Conservation (phyloP, 352 stramenopile species). For the Phytophthora tentaculata region DNA sequence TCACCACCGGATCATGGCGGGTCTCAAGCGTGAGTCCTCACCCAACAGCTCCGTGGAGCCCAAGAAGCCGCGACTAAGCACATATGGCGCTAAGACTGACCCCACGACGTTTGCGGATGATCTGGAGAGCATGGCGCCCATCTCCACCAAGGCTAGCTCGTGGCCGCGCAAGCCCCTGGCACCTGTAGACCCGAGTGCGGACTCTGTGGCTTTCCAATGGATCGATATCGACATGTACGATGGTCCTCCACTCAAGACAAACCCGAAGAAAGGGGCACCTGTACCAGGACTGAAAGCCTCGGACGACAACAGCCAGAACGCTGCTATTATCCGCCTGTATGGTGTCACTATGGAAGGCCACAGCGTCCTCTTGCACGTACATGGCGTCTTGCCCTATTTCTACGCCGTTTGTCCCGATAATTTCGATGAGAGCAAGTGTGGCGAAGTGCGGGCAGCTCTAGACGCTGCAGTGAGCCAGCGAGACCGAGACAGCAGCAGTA, state of each 20-base stretch:
- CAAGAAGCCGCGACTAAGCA: constrained; percentile 50
- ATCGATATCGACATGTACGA: constrained; percentile 99
- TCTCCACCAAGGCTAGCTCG: constrained; percentile 65
- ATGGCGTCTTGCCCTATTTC: constrained; percentile 98
- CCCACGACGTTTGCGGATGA: constrained; percentile 60
- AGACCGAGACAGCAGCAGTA: constrained; percentile 56
- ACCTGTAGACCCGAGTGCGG: constrained; percentile 40
- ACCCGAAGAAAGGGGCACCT: constrained; percentile 81
- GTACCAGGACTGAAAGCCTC: constrained; percentile 87
- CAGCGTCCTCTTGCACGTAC: constrained; percentile 96
- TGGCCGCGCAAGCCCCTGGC: constrained; percentile 62
- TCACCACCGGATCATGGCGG: constrained; percentile 28
- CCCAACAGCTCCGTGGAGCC: background rate
- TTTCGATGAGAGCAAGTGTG: constrained; percentile 69
- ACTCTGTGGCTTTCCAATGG: constrained; percentile 93
- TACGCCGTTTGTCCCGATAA: constrained; percentile 90
- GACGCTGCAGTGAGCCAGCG: constrained; percentile 61
- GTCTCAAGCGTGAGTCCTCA: constrained; percentile 44
- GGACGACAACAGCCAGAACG: constrained; percentile 91
- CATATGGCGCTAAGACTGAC: constrained; percentile 33
- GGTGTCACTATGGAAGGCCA: constrained; percentile 96
- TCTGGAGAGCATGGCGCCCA: constrained; percentile 63
- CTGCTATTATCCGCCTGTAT: constrained; percentile 95
- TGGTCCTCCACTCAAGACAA: constrained; percentile 83
- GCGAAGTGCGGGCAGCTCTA: constrained; percentile 72